A percentile compares a stretch with the other conserved stretches of the same genome.
These are phyloP conservation scores for Pugionium cornutum DNA, from an alignment of 345 rosid species.

Conservation along the genomic window DNA sequence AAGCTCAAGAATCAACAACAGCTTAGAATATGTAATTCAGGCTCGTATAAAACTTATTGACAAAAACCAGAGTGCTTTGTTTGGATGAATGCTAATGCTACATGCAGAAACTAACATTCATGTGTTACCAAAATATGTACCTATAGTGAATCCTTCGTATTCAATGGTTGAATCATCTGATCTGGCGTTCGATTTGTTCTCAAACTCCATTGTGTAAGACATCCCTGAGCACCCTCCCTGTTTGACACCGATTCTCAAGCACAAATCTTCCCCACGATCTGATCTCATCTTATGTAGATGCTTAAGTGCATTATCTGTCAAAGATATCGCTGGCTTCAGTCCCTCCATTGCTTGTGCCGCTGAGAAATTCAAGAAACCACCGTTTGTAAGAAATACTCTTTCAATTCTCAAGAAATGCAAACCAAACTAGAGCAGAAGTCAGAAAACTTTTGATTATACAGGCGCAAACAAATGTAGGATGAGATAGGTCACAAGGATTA, in stretches of 20 bases:
- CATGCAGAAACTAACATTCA: too few relatives aligned
- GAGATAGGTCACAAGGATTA: background rate
- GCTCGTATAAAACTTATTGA: background rate
- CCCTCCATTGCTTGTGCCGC: conserved; percentile 56
- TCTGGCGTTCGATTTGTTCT: conserved; percentile 59
- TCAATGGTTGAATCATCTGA: conserved; percentile 83
- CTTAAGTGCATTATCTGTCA: conserved; percentile 76
- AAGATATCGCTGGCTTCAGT: conserved; percentile 66
- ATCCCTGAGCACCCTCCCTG: conserved; percentile 98
- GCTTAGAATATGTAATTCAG: too few relatives aligned
- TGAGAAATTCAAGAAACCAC: conserved; percentile 23
- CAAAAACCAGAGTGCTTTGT: background rate
- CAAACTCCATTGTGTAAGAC: conserved; percentile 96
- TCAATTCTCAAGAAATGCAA: conserved; percentile 9
- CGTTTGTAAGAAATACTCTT: background rate
- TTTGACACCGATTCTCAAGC: conserved; percentile 87
- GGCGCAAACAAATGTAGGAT: background rate
- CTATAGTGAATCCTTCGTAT: conserved; percentile 73
- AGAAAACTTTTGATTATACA: background rate
- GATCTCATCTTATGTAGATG: conserved; percentile 81
- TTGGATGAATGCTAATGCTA: background rate
- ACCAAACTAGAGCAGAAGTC: conserved; percentile 11
- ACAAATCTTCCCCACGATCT: conserved; percentile 69
- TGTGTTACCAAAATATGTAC: conserved; percentile 37
- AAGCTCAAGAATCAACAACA: background rate